phyloP scores from a whole-genome alignment of 148 eudicot genomes.

The Silene uniflora region DNA sequence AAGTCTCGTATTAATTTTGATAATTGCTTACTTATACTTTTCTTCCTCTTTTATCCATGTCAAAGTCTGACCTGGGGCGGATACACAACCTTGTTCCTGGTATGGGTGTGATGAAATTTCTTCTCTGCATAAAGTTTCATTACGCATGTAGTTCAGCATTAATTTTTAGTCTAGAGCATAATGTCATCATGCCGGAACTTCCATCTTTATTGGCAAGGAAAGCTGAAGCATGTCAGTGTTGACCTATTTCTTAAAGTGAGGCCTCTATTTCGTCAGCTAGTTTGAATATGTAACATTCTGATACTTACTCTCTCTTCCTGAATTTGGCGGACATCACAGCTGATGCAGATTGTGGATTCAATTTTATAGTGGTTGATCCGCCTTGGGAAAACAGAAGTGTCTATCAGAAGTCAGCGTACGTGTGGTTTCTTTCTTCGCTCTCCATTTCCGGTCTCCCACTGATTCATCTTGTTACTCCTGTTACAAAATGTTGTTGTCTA shows the following conservation, averaged over 20 bases:
- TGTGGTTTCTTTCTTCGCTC: conserved; percentile 8
- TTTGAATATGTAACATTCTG: not conserved
- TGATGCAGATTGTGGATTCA: conserved; percentile 65
- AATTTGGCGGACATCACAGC: conserved; percentile 41
- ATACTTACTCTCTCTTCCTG: conserved; percentile 2
- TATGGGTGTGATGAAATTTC: conserved; percentile 30
- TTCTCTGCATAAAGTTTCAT: conserved; percentile 20
- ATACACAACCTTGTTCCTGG: conserved; percentile 78
- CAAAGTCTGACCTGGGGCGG: conserved; percentile 82
- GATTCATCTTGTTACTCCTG: not conserved
- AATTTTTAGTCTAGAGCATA: not conserved
- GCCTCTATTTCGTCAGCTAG: not conserved
- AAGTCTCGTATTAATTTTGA: not conserved
- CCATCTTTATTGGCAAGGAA: not conserved
- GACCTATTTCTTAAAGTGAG: not conserved
- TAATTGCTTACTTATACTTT: conserved; percentile 23
- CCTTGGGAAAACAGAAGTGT: conserved; percentile 99
- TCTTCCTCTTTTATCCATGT: conserved; percentile 31
- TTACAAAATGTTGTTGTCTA: not conserved
- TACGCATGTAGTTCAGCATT: conserved; percentile 5
- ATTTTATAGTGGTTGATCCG: conserved; percentile 82
- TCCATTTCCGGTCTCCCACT: too few species aligned
- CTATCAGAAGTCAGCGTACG: conserved; percentile 76
- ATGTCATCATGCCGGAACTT: conserved; percentile 2
- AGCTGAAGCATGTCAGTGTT: not conserved